Base-by-base conservation (phyloP, 768 basidiomycete genomes). In the Calocybe cyanea region DNA sequence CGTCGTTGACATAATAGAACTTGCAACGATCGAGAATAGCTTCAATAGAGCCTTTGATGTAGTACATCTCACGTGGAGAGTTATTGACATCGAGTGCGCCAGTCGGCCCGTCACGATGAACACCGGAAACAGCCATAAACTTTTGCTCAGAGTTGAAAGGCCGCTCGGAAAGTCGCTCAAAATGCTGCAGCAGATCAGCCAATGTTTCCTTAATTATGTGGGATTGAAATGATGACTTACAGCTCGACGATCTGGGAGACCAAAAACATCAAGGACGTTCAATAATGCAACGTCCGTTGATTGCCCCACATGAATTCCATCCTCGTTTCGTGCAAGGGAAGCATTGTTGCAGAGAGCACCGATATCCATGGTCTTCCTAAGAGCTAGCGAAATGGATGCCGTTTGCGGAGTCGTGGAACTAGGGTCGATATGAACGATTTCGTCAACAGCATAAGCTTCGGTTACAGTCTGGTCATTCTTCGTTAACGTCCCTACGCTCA, bases 381-480 rank as follows among this genome's bases (percentile, higher is more conserved):
- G 66, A 0, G 93, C 90, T 2, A 79, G 71, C 1, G 84, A 85
- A 38, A 77, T 70, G 5, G 62, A 55, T 4, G 57, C 60, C 4
- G 57, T 63, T 44, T 60, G 72, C 45, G 55, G 67, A 30, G 61
- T 52, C 1, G 69, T 62, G 2, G 73, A 64, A 13, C 70, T 64
- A 0, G 78, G 77, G 50, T 90, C 85, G 15, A 96, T 63, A 38
- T 73, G 73, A 21, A 90, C 59, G 3, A 73, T 71, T 60, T 95
- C 94, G 54, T 96, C 94, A 7, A 95, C 87, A 0, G 83, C 73
- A 63, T 96, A 97, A 7, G 86, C 72, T 52, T 93, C 87, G 0
- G 84, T 89, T 2, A 97, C 91, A 0, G 92, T 96, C 71, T 95
- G 93, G 56, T 96, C 92, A 63, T 98, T 98, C 64, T 84, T 92